Evolutionary conservation across 495 filamentous ascomycete species (phyloP), one percentile per base, ranked within the genome.

Genomic region (Aspergillus ostianus): DNA sequence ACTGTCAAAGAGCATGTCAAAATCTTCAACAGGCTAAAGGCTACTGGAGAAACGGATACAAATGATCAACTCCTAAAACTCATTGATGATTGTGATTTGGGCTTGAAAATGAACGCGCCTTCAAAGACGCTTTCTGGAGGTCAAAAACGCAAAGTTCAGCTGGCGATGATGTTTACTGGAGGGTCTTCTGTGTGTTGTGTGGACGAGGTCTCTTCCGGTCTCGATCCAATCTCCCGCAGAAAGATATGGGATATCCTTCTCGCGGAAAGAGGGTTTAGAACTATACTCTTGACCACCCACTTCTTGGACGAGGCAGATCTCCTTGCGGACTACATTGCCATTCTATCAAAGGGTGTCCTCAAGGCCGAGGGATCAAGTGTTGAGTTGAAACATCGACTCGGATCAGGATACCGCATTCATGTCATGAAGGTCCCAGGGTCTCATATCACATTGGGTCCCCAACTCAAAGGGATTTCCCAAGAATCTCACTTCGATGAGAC

Each of bases 241-340:
- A 96, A 92, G 71, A 88, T 96, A 55, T 96, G 92, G 92, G 89
- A 93, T 63, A 96, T 96, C 55, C 72, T 96, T 18, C 76, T 95
- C 4, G 87, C 86, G 1, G 91, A 91, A 65, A 82, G 92, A 61
- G 90, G 92, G 4, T 78, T 76, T 23, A 76, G 91, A 53, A 92
- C 91, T 0, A 89, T 93, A 53, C 84, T 96, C 26, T 73, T 96
- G 53, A 96, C 92, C 1, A 96, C 92, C 0, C 92, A 92, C 63
- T 92, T 91, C 66, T 75, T 92, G 20, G 89, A 92, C 64, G 89
- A 92, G 69, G 90, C 89, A 0, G 89, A 91, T 64, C 69, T 92
- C 9, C 75, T 92, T 6, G 87, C 89, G 0, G 89, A 92, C 64
- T 83, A 90, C 47, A 91, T 92, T 52, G 89, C 86, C 3, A 89